Evolutionary conservation across 2,329 filamentous ascomycete genomes (phyloP), one percentile per base, ranked within the genome.

Genomic region (Fusarium sp.): DNA sequence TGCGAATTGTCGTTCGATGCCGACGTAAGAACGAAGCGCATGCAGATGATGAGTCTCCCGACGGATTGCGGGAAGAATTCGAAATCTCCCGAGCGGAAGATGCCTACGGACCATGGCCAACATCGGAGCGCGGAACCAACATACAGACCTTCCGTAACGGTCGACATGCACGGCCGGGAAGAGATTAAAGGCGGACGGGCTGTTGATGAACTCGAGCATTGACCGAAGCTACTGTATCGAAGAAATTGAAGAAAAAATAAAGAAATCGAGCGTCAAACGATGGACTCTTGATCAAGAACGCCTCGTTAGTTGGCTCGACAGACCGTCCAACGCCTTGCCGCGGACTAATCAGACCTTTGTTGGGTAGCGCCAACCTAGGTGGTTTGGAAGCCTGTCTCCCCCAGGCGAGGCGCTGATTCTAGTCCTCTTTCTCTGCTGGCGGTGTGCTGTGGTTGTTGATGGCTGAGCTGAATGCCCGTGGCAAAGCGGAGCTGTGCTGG

Each of bases 141-240:
- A 46, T 23, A 27, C 42, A 25, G 40, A 44, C 14, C 23, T 16
- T 46, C 49, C 49, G 49, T 31, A 51, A 51, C 16, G 3, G 27
- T 27, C 34, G 16, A 56, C 10, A 31, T 60, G 46, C 29, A 31
- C 34, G 46, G 36, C 18, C 25, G 23, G 29, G 33, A 67, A 49
- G 67, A 70, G 46, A 69, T 69, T 69, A 69, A 69, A 64, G 67
- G 59, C 36, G 14, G 58, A 9, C 8, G 58, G 59, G 40, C 23
- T 53, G 36, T 53, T 58, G 20, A 16, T 34, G 18, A 64, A 64
- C 55, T 68, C 38, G 61, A 65, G 68, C 68, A 70, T 25, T 65
- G 60, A 54, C 57, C 44, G 57, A 51, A 29, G 38, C 63, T 65
- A 69, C 59, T 68, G 67, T 68, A 27, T 70, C 67, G 60, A 61